Percentiles rank a stretch among this genome's conserved stretches.
Evolutionary conservation across 2,329 filamentous ascomycete genomes (phyloP).

Genomic region (Diaporthe australafricana): DNA sequence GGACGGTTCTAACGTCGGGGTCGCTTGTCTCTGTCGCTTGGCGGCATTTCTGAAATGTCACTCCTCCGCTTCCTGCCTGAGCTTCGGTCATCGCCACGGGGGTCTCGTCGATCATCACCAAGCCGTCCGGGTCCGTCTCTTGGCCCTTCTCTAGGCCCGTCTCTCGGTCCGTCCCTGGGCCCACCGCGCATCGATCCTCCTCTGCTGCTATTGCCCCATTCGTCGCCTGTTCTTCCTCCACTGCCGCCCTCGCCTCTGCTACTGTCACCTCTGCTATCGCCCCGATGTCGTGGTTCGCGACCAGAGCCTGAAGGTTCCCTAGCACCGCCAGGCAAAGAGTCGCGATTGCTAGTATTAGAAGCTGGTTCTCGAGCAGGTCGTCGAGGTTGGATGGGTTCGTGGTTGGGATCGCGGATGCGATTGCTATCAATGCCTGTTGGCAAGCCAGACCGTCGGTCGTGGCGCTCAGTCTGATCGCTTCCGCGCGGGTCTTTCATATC

Average conservation of each 20-base stretch:
- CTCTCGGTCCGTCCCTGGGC: slow-evolving; percentile 48
- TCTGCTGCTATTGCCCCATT: slow-evolving; percentile 49
- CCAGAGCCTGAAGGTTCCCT: slow-evolving; percentile 44
- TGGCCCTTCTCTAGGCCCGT: slow-evolving; percentile 50
- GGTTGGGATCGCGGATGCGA: slow-evolving; percentile 41
- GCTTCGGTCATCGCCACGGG: slow-evolving; percentile 49
- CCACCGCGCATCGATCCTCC: slow-evolving; percentile 50
- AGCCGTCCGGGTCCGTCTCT: slow-evolving; percentile 45
- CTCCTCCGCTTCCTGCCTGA: slow-evolving; percentile 57
- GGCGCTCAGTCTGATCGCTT: slow-evolving; percentile 54
- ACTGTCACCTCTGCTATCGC: slow-evolving; percentile 43
- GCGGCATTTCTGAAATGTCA: slow-evolving; percentile 55
- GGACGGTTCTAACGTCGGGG: slow-evolving; percentile 56
- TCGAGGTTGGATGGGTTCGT: slow-evolving; percentile 41
- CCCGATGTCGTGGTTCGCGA: slow-evolving; percentile 44
- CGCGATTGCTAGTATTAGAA: slow-evolving; percentile 40
- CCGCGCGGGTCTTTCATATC: slow-evolving; percentile 48
- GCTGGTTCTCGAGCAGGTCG: slow-evolving; percentile 43
- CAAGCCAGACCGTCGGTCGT: slow-evolving; percentile 54
- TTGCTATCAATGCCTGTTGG: slow-evolving; percentile 41
- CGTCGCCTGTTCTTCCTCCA: slow-evolving; percentile 46
- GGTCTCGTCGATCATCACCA: slow-evolving; percentile 47
- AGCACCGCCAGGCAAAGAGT: slow-evolving; percentile 38
- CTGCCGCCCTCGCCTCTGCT: slow-evolving; percentile 46
- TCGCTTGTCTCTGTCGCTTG: slow-evolving; percentile 65